Conservation (phyloP, 106 monocot species). For the Chionographis japonica region DNA sequence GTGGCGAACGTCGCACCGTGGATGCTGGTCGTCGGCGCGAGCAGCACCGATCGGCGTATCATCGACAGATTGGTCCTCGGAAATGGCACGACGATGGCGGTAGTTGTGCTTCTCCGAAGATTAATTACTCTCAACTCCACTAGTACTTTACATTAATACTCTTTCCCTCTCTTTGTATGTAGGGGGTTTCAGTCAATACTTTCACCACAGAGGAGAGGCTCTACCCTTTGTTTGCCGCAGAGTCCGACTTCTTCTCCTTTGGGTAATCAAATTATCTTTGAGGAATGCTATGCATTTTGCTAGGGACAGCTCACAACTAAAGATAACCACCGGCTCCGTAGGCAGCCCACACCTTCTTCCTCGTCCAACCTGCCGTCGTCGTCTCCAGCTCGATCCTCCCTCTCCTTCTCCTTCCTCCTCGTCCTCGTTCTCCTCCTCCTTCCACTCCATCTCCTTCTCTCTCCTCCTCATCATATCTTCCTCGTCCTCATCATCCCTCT, state of each 20-base stretch:
- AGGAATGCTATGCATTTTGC: background rate
- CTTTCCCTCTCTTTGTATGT: background rate
- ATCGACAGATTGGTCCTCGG: constrained; percentile 7
- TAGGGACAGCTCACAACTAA: background rate
- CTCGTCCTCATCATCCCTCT: too few species aligned
- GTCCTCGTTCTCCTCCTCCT: too few species aligned
- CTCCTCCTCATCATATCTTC: too few species aligned
- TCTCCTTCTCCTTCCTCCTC: too few species aligned
- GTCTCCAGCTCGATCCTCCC: too few species aligned
- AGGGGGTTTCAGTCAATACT: constrained; percentile 1
- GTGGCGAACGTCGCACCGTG: constrained; percentile 24
- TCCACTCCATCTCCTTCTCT: too few species aligned
- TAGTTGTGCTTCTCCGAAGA: background rate
- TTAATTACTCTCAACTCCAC: too few species aligned
- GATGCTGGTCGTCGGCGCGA: constrained; percentile 22
- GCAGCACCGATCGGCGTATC: constrained; percentile 16
- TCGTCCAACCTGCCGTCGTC: too few species aligned
- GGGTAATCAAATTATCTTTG: background rate
- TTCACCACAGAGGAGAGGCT: background rate
- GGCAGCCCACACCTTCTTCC: too few species aligned
- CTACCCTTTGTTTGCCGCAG: background rate
- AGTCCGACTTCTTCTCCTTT: background rate
- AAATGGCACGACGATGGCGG: constrained; percentile 4
- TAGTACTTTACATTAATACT: too few species aligned
- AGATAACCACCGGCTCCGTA: too few species aligned